Percentiles rank a stretch among this genome's conserved stretches.
Conservation (phyloP, 768 basidiomycete genomes). For the Mycena capillaripes region DNA sequence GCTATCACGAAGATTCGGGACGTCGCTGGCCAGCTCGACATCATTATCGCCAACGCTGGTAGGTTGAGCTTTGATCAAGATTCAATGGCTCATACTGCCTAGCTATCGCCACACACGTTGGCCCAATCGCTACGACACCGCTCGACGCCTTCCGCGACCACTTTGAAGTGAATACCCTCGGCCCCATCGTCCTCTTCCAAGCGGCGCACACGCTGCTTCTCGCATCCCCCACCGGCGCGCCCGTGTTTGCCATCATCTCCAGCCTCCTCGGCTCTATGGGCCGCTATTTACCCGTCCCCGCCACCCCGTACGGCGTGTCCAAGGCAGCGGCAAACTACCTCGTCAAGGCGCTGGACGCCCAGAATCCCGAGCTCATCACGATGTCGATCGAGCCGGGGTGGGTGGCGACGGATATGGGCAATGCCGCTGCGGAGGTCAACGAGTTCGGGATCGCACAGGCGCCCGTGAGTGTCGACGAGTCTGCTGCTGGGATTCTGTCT, state of each 20-base stretch:
- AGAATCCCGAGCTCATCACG: not conserved
- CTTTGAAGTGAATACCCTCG: not conserved
- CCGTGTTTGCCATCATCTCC: not conserved
- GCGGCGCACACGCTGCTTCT: not conserved
- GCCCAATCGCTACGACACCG: not conserved
- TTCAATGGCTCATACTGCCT: not conserved
- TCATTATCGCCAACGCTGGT: not conserved
- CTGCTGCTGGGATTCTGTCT: not conserved
- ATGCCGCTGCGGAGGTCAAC: not conserved
- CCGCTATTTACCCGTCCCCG: not conserved
- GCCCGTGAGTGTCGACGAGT: not conserved
- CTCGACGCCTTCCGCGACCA: not conserved
- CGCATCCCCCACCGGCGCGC: not conserved
- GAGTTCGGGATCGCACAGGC: not conserved
- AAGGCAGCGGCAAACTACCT: constrained; percentile 21
- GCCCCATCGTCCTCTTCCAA: not conserved
- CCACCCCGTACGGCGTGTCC: constrained; percentile 12
- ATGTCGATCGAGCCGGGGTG: constrained; percentile 8
- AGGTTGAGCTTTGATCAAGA: not conserved
- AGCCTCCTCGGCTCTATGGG: not conserved
- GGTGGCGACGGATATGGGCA: constrained; percentile 20
- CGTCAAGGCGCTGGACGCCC: not conserved
- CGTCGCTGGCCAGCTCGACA: not conserved
- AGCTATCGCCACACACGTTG: not conserved
- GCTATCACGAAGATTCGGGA: not conserved